Conservation (phyloP, 2,329 filamentous ascomycete species). For the Aspergillus sp. region DNA sequence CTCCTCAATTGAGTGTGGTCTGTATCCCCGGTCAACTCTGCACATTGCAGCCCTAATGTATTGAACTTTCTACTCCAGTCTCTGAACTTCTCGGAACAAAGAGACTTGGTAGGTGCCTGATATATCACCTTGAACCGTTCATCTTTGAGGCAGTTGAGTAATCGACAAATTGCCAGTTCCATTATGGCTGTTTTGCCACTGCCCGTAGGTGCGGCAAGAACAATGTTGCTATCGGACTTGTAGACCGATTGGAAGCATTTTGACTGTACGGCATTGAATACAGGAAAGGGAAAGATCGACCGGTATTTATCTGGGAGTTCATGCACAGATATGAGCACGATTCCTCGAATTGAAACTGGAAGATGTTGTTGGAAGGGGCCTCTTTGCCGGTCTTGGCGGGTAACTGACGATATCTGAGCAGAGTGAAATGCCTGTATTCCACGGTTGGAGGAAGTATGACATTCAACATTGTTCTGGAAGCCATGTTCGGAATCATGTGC, state of each 20-base stretch:
- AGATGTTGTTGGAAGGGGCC: slow-evolving; percentile 28
- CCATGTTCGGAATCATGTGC: background rate
- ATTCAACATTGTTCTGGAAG: background rate
- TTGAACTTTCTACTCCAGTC: slow-evolving; percentile 79
- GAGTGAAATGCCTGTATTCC: background rate
- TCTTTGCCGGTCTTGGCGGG: background rate
- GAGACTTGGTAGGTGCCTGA: slow-evolving; percentile 79
- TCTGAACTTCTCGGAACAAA: slow-evolving; percentile 73
- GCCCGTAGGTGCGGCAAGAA: slow-evolving; percentile 78
- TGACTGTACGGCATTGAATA: slow-evolving; percentile 83
- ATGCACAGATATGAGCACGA: slow-evolving; percentile 60
- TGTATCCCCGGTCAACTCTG: slow-evolving; percentile 81
- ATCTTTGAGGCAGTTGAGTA: slow-evolving; percentile 59
- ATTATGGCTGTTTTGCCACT: slow-evolving; percentile 83
- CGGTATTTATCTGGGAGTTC: slow-evolving; percentile 70
- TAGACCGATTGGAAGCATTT: slow-evolving; percentile 72
- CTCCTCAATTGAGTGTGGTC: slow-evolving; percentile 65
- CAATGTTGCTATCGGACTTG: slow-evolving; percentile 70
- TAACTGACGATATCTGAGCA: background rate
- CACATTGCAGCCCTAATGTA: slow-evolving; percentile 66
- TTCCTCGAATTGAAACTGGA: slow-evolving; percentile 55
- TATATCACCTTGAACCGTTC: slow-evolving; percentile 79
- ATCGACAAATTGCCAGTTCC: slow-evolving; percentile 77
- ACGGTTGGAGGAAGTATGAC: background rate
- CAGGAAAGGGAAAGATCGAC: slow-evolving; percentile 68